Evolutionary conservation across 2,329 filamentous ascomycete species (phyloP).

Genomic region (Fusarium hostae): DNA sequence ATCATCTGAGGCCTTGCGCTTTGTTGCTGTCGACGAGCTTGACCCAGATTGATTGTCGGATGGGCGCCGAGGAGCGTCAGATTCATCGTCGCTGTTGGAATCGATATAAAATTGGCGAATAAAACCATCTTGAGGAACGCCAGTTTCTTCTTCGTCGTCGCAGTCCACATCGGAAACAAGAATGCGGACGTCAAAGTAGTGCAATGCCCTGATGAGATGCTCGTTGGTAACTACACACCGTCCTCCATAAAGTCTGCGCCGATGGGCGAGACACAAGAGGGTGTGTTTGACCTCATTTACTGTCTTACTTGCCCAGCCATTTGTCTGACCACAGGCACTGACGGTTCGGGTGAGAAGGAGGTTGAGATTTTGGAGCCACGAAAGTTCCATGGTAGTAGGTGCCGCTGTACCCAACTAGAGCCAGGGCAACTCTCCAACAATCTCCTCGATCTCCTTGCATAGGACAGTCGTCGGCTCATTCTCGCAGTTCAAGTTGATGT

Average conservation of each 20-base stretch:
- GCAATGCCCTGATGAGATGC: not conserved
- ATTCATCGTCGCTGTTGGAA: too few relatives aligned
- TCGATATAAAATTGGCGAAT: too few relatives aligned
- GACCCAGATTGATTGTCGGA: not conserved
- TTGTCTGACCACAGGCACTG: not conserved
- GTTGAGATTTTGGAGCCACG: not conserved
- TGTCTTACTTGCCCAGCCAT: too few relatives aligned
- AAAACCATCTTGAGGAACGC: too few relatives aligned
- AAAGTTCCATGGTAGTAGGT: not conserved
- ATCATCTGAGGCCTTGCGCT: not conserved
- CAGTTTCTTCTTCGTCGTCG: too few relatives aligned
- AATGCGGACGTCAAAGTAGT: not conserved
- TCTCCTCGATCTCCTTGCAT: not conserved
- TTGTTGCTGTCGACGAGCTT: not conserved
- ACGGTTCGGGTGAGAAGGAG: not conserved
- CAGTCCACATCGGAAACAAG: not conserved
- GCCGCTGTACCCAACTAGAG: not conserved
- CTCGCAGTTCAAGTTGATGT: not conserved
- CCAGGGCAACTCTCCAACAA: not conserved
- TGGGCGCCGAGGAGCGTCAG: too few relatives aligned
- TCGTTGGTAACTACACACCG: not conserved
- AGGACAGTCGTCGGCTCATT: not conserved
- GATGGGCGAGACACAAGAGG: not conserved
- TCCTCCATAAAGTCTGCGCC: not conserved
- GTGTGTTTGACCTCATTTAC: not conserved